Percentiles rank a stretch among this genome's conserved stretches.
phyloP scores from a whole-genome alignment of 306 rosid species.

The Cucurbita argyrosperma region DNA sequence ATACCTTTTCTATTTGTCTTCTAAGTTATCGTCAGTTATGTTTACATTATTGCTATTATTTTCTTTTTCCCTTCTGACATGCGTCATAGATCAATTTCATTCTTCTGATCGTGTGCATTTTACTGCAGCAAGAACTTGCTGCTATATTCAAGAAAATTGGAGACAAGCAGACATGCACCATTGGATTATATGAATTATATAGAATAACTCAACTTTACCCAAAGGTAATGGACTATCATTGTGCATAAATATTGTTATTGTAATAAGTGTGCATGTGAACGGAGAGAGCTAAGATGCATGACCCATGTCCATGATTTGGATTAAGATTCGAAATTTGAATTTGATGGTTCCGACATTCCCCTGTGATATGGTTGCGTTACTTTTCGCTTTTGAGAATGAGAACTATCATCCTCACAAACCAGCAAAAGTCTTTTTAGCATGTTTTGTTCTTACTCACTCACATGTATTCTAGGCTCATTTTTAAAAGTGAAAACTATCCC shows the following conservation, averaged over 20 bases:
- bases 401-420: no score
- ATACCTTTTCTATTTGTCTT: background rate
- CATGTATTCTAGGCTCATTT: no score
- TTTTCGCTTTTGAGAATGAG: no score
- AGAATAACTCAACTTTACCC: conserved; percentile 96
- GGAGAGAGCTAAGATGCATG: background rate
- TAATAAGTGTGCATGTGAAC: background rate
- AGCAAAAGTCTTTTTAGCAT: no score
- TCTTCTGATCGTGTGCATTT: background rate
- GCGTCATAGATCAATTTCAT: background rate
- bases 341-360: no score
- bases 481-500: no score
- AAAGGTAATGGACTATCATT: conserved; percentile 28
- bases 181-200: conserved; percentile 81
- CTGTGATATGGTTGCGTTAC: no score
- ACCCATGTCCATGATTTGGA: no score
- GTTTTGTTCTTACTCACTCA: no score
- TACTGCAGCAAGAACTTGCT: conserved; percentile 86
- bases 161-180: conserved; percentile 95
- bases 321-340: no score
- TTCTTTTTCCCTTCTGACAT: background rate
- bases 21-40: background rate
- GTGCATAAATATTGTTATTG: background rate
- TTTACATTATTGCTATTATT: background rate
- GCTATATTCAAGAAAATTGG: conserved; percentile 99